These are phyloP conservation scores for Diutina scorzettiae DNA, from an alignment of 1,139 yeast species.

Conservation along the genomic window DNA sequence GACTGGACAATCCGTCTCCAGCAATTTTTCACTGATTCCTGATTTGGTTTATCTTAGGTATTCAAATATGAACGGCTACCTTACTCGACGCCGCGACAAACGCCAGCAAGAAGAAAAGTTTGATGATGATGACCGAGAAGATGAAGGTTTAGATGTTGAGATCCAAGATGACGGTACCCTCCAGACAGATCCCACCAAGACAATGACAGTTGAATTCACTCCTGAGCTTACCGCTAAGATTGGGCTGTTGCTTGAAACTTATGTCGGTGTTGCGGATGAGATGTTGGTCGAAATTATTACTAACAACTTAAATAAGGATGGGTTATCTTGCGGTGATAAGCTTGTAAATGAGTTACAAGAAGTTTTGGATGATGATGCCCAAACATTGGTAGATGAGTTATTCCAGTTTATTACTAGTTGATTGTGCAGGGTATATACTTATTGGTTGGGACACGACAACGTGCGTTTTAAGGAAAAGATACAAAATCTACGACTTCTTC, in stretches of 20 bases:
- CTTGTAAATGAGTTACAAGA: neutral
- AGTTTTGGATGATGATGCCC: slow-evolving; percentile 4
- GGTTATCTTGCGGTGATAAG: neutral
- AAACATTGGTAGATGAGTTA: slow-evolving; percentile 4
- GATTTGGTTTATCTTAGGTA: neutral
- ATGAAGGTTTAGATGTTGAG: neutral
- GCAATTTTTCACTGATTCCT: neutral
- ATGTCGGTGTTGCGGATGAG: slow-evolving; percentile 2
- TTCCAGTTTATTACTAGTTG: slow-evolving; percentile 1
- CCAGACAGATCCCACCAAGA: neutral
- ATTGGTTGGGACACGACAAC: too few relatives aligned
- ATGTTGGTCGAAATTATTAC: neutral
- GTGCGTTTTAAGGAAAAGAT: neutral
- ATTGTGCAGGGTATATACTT: too few relatives aligned
- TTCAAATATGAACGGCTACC: neutral
- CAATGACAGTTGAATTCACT: neutral
- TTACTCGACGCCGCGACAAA: neutral
- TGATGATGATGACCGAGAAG: neutral
- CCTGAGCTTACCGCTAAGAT: neutral
- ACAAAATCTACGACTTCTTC: too few relatives aligned
- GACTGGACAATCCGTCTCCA: neutral
- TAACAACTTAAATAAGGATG: neutral
- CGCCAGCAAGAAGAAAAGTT: neutral
- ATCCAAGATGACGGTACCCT: neutral
- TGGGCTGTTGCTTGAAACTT: neutral